phyloP scores from a whole-genome alignment of 164 flowering plant genomes.

The Berberis vulgaris region DNA sequence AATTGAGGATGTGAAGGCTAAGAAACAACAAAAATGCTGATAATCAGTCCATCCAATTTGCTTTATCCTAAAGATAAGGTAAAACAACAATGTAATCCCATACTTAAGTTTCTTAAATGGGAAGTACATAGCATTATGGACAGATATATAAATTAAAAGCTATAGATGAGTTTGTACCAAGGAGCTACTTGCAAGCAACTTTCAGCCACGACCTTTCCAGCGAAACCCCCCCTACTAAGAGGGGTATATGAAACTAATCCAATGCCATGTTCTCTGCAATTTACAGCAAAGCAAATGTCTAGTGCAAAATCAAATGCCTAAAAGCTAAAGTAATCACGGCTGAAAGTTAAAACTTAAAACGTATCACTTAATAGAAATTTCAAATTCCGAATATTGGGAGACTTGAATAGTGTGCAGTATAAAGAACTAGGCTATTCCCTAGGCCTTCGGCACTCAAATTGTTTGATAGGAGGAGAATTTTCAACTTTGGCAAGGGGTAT shows the following conservation, averaged over 20 bases:
- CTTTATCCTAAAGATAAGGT: neutral
- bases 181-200: conserved; percentile 13
- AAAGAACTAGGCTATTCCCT: too few species aligned
- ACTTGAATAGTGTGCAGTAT: too few species aligned
- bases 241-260: conserved; percentile 40
- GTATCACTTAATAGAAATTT: too few species aligned
- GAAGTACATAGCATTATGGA: too few species aligned
- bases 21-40: neutral
- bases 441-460: too few species aligned
- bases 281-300: neutral
- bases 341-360: too few species aligned
- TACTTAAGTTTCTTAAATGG: neutral
- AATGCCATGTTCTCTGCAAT: conserved; percentile 35
- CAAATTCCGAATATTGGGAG: too few species aligned
- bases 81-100: neutral
- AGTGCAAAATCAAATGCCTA: too few species aligned
- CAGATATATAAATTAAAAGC: neutral
- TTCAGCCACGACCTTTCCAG: conserved; percentile 30
- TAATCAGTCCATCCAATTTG: neutral
- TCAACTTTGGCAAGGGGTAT: too few species aligned
- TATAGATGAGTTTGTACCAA: conserved; percentile 13
- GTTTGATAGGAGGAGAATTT: too few species aligned
- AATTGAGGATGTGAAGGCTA: conserved; percentile 26
- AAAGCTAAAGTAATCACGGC: too few species aligned
- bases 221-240: conserved; percentile 43